phyloP scores from a whole-genome alignment of 1,284 basidiomycete genomes.

The Cutaneotrichosporon mucoides region DNA sequence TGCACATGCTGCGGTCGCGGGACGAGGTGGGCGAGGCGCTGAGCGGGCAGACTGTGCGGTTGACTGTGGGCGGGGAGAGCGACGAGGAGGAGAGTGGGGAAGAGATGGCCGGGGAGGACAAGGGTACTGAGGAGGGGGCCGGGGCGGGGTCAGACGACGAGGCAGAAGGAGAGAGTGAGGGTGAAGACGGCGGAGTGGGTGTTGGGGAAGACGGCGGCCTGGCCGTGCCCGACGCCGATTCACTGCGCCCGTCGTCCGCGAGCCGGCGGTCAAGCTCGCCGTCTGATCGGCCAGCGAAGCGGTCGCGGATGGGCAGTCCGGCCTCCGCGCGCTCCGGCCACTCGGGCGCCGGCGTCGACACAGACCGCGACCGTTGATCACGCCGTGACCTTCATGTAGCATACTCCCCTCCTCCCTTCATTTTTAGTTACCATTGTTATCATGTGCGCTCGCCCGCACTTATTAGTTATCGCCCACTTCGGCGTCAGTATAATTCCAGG shows the following conservation, averaged over 20 bases:
- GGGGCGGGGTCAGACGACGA: too few species aligned
- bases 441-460: too few species aligned
- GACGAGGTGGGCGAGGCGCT: not conserved
- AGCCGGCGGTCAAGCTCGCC: not conserved
- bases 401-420: too few species aligned
- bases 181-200: not conserved
- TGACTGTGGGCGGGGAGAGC: not conserved
- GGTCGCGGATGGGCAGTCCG: constrained; percentile 10
- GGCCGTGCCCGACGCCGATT: not conserved
- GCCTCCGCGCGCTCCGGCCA: not conserved
- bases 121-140: too few species aligned
- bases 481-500: too few species aligned
- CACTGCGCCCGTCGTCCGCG: not conserved
- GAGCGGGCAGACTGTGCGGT: not conserved
- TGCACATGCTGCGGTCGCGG: constrained; percentile 10
- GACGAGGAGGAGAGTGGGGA: too few species aligned
- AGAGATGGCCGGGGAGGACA: too few species aligned
- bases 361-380: too few species aligned
- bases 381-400: too few species aligned
- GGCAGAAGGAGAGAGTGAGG: not conserved
- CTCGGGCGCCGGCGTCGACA: too few species aligned
- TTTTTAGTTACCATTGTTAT: too few species aligned
- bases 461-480: too few species aligned
- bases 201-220: not conserved
- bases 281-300: constrained; percentile 11